phyloP scores from a whole-genome alignment of 352 stramenopile genomes.

The Blastocystis sp. region DNA sequence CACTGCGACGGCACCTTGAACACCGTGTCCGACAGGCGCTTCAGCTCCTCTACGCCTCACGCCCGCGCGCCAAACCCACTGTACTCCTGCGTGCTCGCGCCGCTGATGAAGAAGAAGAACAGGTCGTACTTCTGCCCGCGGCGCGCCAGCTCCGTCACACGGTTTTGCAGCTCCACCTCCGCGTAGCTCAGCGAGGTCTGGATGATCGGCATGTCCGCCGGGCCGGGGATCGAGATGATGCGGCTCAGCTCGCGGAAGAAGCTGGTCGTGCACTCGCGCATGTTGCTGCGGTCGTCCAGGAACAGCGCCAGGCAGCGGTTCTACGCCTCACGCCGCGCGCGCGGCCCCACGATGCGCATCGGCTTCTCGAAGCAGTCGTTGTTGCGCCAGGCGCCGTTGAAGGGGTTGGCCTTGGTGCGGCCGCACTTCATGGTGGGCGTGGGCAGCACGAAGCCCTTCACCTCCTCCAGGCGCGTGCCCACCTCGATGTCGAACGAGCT shows the following conservation, averaged over 20 bases:
- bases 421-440: not conserved
- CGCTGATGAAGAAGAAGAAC: constrained; percentile 44
- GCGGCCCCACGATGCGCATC: constrained; percentile 24
- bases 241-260: not conserved
- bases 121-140: not conserved
- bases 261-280: not conserved
- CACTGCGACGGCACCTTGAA: constrained; percentile 80
- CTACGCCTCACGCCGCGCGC: not conserved
- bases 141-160: not conserved
- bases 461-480: not conserved
- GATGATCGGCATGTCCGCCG: not conserved
- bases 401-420: not conserved
- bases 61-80: not conserved
- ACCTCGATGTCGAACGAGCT: constrained; percentile 9
- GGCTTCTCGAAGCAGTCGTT: constrained; percentile 40
- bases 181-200: not conserved
- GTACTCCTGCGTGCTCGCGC: not conserved
- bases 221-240: not conserved
- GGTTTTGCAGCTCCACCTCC: not conserved
- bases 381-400: not conserved
- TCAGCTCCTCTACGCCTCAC: constrained; percentile 74
- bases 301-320: not conserved
- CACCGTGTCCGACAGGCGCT: constrained; percentile 78
- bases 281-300: not conserved
- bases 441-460: not conserved